Evolutionary conservation across 768 basidiomycete genomes (phyloP).

Genomic region (Harrya chromipes): DNA sequence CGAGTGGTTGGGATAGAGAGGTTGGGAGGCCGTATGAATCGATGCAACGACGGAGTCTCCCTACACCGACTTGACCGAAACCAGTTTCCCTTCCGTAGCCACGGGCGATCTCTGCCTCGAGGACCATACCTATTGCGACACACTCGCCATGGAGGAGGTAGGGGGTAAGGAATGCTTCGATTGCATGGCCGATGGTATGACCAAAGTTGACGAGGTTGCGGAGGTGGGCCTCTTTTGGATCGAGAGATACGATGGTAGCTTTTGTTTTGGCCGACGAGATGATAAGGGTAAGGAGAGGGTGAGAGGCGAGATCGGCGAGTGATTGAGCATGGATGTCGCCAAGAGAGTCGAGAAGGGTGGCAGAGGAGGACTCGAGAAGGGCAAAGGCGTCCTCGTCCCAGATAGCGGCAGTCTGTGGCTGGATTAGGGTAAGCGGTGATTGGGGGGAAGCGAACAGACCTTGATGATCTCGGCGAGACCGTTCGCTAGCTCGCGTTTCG

Average conservation of each 20-base stretch:
- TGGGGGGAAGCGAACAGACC: conserved; percentile 42
- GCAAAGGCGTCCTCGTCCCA: conserved; percentile 92
- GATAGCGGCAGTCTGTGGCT: conserved; percentile 89
- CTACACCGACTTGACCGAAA: conserved; percentile 88
- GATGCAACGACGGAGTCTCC: conserved; percentile 81
- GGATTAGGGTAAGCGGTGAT: conserved; percentile 1
- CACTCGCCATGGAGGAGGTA: conserved; percentile 96
- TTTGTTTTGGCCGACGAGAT: conserved; percentile 93
- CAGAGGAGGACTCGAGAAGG: conserved; percentile 79
- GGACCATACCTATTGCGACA: conserved; percentile 91
- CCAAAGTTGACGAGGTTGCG: conserved; percentile 99
- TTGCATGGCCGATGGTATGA: conserved; percentile 97
- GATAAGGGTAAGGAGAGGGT: conserved; percentile 88
- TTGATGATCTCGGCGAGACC: conserved; percentile 99
- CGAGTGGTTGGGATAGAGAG: conserved; percentile 70
- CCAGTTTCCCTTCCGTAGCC: conserved; percentile 62
- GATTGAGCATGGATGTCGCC: conserved; percentile 47
- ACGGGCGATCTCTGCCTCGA: conserved; percentile 92
- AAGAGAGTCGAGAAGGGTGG: conserved; percentile 85
- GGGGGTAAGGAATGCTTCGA: conserved; percentile 94
- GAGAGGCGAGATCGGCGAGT: conserved; percentile 72
- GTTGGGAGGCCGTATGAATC: conserved; percentile 91
- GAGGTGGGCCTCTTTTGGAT: conserved; percentile 94
- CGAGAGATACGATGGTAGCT: conserved; percentile 94
- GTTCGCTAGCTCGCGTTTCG: conserved; percentile 91